Conservation (phyloP, 495 filamentous ascomycete genomes). For the Penicillium coffeae region DNA sequence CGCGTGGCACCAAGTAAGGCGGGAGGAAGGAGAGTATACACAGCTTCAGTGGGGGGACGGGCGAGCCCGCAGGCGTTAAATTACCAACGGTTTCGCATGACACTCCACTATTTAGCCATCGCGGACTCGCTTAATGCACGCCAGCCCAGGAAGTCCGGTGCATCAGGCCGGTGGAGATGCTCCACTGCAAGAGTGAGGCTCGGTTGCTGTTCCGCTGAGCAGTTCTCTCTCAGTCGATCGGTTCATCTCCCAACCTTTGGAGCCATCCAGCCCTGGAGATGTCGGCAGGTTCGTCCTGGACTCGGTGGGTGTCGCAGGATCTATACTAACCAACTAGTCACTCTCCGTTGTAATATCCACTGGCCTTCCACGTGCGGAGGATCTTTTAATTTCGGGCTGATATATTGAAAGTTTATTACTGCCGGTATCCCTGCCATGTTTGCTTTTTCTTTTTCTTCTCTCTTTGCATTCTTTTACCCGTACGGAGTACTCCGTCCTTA, state of each 20-base stretch:
- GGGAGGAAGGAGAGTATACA: slow-evolving; percentile 1
- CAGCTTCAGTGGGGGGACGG: slow-evolving; percentile 21
- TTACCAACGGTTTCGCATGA: slow-evolving; percentile 38
- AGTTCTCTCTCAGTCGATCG: neutral
- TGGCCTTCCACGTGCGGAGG: neutral
- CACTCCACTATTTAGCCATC: too few relatives aligned
- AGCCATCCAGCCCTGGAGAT: neutral
- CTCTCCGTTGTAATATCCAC: too few relatives aligned
- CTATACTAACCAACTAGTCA: too few relatives aligned
- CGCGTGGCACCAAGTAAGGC: slow-evolving; percentile 4
- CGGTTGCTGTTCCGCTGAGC: slow-evolving; percentile 1
- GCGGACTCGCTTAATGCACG: too few relatives aligned
- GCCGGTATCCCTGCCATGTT: too few relatives aligned
- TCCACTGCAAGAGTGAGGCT: slow-evolving; percentile 17
- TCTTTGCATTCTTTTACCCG: too few relatives aligned
- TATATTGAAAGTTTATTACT: too few relatives aligned
- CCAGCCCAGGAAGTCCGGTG: slow-evolving; percentile 23
- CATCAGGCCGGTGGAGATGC: slow-evolving; percentile 27
- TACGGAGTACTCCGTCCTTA: too few relatives aligned
- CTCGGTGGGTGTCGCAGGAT: too few relatives aligned
- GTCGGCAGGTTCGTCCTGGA: too few relatives aligned
- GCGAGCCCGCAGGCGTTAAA: slow-evolving; percentile 31
- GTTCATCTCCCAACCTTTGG: neutral
- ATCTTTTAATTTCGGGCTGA: neutral
- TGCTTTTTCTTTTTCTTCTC: too few relatives aligned